Base-by-base conservation (phyloP, 192 early-diverging fungal genomes). In the Phycomyces blakesleeanus region DNA sequence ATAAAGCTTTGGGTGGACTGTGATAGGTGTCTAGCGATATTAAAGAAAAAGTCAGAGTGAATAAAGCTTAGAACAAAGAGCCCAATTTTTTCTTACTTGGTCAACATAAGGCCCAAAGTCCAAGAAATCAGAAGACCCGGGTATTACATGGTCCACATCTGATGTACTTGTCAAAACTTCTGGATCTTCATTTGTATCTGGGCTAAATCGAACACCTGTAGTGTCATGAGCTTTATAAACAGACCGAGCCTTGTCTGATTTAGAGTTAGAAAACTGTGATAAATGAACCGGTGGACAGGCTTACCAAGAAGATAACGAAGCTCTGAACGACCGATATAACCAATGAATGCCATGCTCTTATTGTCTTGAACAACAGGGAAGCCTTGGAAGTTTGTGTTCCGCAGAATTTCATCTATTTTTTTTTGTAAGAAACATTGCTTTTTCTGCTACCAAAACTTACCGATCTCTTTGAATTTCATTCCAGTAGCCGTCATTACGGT, bases 331-430 rank as follows among this genome's bases (percentile, higher is more conserved):
- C 76, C 83, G 59, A 89, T 90, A 39, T 89, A 92, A 7, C 91
- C 91, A 21, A 88, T 74, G 16, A 91, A 42, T 0, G 76, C 81
- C 81, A 85, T 79, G 29, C 74, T 78, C 10, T 68, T 76, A 34
- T 69, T 66, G 55, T 85, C 79, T 57, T 89, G 81, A 5, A 93
- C 90, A 0, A 93, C 84, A 0, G 91, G 91, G 54, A 89, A 92
- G 16, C 89, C 90, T 59, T 83, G 81, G 54, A 77, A 76, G 51
- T 80, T 75, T 34, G 82, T 81, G 7, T 77, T 72, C 2, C 73
- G 57, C 5, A 90, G 66, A 6, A 89, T 67, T 0, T 63, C 55
- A 20, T 84, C 83, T 63, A 69, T 55, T 7, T 55, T 5, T 37
- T 51, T 41, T 6, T n/a, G 24, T 51, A 51, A 12, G 1, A 57